Evolutionary conservation across 2,329 filamentous ascomycete genomes (phyloP).

Genomic region (Nemania sp.): DNA sequence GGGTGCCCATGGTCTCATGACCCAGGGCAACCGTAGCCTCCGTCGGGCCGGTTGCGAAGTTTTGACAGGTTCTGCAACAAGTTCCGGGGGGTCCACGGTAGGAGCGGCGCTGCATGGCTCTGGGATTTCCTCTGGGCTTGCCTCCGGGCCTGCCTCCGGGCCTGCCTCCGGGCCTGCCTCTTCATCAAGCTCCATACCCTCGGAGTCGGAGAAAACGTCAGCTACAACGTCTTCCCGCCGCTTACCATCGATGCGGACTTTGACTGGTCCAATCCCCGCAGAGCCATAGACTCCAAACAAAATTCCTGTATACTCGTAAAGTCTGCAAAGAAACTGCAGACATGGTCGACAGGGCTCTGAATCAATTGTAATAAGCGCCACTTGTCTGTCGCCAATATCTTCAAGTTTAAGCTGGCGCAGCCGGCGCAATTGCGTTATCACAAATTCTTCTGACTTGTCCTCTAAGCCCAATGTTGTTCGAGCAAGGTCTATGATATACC

Average conservation of each 20-base stretch:
- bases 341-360: slow-evolving; percentile 32
- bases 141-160: no score
- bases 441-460: slow-evolving; percentile 2
- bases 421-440: slow-evolving; percentile 20
- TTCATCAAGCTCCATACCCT: slow-evolving; percentile 13
- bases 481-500: slow-evolving; percentile 3
- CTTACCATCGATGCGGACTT: slow-evolving; percentile 23
- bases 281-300: slow-evolving; percentile 24
- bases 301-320: slow-evolving; percentile 29
- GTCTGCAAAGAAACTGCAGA: slow-evolving; percentile 27
- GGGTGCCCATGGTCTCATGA: slow-evolving; percentile 16
- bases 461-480: background rate
- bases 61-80: background rate
- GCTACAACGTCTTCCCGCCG: slow-evolving; percentile 25
- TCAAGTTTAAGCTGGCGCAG: slow-evolving; percentile 2
- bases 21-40: background rate
- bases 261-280: slow-evolving; percentile 27
- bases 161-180: no score
- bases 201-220: slow-evolving; percentile 27
- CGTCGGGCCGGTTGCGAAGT: background rate
- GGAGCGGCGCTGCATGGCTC: no score
- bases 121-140: no score
- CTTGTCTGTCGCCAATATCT: slow-evolving; percentile 15
- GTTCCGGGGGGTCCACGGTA: no score
- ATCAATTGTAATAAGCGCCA: slow-evolving; percentile 32